Evolutionary conservation across 2,329 filamentous ascomycete genomes (phyloP), one percentile per base, ranked within the genome.

Genomic region (Pyricularia sp.): DNA sequence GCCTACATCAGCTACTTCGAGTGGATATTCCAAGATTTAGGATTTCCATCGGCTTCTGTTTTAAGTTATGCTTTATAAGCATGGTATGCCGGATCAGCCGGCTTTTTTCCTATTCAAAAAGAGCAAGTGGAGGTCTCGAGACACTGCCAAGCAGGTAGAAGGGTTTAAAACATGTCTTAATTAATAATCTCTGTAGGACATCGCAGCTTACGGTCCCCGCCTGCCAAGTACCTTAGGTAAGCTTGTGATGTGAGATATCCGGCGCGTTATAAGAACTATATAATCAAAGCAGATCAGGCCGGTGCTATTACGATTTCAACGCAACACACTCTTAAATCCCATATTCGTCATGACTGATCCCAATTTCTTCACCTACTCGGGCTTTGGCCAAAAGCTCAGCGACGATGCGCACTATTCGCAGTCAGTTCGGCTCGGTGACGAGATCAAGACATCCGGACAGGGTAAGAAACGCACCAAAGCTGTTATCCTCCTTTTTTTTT

Each of bases 371-470:
- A 66, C 70, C 65, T 78, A 77, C 65, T 70, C 71, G 2, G 73
- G 71, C 8, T 69, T 70, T n/a, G 74, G 72, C 16, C 66, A 78
- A 63, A 69, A 67, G 12, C 74, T 69, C 28, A 60, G 69, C 6
- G 60, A 77, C 33, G 68, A 69, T 0, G 75, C 73, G 60, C 63
- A 69, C 62, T 82, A 82, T 70, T 79, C 71, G 67, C 81, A 83
- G 66, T 78, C 79, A 1, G 78, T 81, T 16, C 77, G 80, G 1
- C 70, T 82, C 10, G 80, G 77, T 1, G 75, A 82, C 70, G 70
- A 71, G 3, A 81, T 83, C 59, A 75, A 81, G 68, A 75, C 74
- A 65, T 71, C 79, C 1, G 79, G 79, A 2, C 80, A 82, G 74
- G 79, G 78, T 31, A 60, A 13, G 31, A 26, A 22, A 28, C 13